phyloP scores from a whole-genome alignment of 2,329 filamentous ascomycete genomes.

The Sarocladium kiliense region DNA sequence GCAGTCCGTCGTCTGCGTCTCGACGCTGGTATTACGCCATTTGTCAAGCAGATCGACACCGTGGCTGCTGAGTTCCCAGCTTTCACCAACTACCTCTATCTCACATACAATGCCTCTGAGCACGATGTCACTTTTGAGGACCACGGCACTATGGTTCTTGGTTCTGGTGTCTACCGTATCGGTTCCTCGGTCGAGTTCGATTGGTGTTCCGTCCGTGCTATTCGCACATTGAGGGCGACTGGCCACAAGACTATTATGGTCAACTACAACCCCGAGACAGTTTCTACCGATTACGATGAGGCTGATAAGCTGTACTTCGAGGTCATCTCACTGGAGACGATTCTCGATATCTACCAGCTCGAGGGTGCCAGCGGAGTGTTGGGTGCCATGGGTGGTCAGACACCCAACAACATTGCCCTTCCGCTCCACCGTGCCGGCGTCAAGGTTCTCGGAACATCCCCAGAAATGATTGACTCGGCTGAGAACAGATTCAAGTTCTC shows the following conservation, averaged over 20 bases:
- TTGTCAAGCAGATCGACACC: slow-evolving; percentile 98
- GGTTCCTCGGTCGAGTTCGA: slow-evolving; percentile 98
- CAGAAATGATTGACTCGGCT: slow-evolving; percentile 97
- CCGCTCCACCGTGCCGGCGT: slow-evolving; percentile 84
- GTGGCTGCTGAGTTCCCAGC: slow-evolving; percentile 96
- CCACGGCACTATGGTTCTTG: slow-evolving; percentile 91
- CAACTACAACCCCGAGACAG: slow-evolving; percentile 88
- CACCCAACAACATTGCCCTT: slow-evolving; percentile 94
- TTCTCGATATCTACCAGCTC: slow-evolving; percentile 89
- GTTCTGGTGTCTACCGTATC: slow-evolving; percentile 94
- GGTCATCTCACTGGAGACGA: slow-evolving; percentile 84
- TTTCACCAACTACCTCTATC: slow-evolving; percentile 91
- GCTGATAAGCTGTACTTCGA: slow-evolving; percentile 95
- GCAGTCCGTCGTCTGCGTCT: slow-evolving; percentile 78
- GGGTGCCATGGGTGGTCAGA: slow-evolving; percentile 95
- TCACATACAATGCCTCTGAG: slow-evolving; percentile 89
- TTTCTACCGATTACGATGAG: slow-evolving; percentile 88
- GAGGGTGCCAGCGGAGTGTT: slow-evolving; percentile 81
- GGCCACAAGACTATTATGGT: slow-evolving; percentile 96
- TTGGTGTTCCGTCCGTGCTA: slow-evolving; percentile 95
- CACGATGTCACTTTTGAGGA: slow-evolving; percentile 82
- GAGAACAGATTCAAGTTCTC: slow-evolving; percentile 99
- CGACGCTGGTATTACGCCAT: slow-evolving; percentile 80
- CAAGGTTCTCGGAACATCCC: slow-evolving; percentile 90
- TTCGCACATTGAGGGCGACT: slow-evolving; percentile 78